Percentiles rank a stretch among this genome's conserved stretches.
Conservation (phyloP, 169 alveolate species). For the Plasmodium malariae region DNA sequence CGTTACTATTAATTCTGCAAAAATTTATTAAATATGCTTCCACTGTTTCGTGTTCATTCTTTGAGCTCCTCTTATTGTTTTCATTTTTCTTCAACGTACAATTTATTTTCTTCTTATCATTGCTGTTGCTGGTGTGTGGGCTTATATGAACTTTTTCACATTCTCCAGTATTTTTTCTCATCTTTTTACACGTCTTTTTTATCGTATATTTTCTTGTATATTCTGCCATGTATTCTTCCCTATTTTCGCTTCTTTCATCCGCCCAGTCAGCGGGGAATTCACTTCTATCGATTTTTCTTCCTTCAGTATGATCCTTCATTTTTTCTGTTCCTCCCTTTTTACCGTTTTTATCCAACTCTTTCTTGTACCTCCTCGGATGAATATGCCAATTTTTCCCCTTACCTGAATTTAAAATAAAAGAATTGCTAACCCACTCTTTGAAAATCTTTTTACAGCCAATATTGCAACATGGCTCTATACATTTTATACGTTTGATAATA, state of each 20-base stretch:
- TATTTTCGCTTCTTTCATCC: no score
- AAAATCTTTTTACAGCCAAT: background rate
- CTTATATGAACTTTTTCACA: slow-evolving; percentile 8
- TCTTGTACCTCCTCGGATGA: background rate
- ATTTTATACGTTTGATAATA: background rate
- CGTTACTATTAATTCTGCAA: background rate
- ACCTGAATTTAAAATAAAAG: background rate
- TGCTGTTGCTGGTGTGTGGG: background rate
- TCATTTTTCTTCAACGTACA: background rate
- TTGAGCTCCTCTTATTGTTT: background rate
- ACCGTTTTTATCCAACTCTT: background rate
- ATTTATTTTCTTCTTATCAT: background rate
- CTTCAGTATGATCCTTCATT: background rate
- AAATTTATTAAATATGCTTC: slow-evolving; percentile 10
- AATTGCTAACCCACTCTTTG: background rate
- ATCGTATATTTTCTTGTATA: no score
- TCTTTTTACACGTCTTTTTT: no score
- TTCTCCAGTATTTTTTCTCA: background rate
- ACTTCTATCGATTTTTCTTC: background rate
- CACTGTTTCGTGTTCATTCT: background rate
- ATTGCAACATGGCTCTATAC: background rate
- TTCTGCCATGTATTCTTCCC: no score
- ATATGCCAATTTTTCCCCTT: background rate
- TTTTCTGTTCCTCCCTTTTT: background rate
- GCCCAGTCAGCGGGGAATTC: no score